Evolutionary conservation across 805 yeast species (phyloP).

Genomic region (Nakazawaea holstii): DNA sequence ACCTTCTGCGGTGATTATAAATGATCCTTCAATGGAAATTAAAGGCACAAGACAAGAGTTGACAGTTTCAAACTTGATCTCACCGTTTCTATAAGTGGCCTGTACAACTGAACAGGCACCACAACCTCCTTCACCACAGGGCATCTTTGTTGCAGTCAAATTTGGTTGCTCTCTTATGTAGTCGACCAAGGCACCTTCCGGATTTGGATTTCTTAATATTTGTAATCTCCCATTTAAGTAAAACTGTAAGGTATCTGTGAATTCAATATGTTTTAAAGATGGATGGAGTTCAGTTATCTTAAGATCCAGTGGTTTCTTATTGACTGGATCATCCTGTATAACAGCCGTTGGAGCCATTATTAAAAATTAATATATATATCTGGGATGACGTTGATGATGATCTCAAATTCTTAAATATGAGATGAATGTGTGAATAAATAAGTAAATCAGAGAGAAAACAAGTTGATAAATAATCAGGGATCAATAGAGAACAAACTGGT

Average conservation of each 20-base stretch:
- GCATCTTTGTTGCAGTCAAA: constrained; percentile 40
- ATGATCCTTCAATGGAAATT: constrained; percentile 39
- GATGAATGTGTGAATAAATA: neutral
- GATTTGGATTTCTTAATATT: constrained; percentile 31
- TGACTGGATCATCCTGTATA: constrained; percentile 3
- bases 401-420: neutral
- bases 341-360: constrained; percentile 22
- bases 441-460: neutral
- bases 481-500: no score
- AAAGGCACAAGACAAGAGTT: constrained; percentile 44
- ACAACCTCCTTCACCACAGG: constrained; percentile 48
- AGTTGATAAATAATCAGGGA: neutral
- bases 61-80: constrained; percentile 31
- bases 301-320: constrained; percentile 1
- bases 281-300: constrained; percentile 19
- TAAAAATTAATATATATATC: neutral
- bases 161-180: constrained; percentile 32
- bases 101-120: constrained; percentile 44
- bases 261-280: constrained; percentile 20
- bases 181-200: constrained; percentile 37
- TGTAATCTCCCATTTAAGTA: constrained; percentile 35
- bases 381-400: neutral
- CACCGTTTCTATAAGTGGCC: constrained; percentile 24
- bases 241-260: constrained; percentile 24
- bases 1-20: constrained; percentile 43